Evolutionary conservation across 192 early-diverging fungal species (phyloP).

Genomic region (Entophlyctis luteolus): DNA sequence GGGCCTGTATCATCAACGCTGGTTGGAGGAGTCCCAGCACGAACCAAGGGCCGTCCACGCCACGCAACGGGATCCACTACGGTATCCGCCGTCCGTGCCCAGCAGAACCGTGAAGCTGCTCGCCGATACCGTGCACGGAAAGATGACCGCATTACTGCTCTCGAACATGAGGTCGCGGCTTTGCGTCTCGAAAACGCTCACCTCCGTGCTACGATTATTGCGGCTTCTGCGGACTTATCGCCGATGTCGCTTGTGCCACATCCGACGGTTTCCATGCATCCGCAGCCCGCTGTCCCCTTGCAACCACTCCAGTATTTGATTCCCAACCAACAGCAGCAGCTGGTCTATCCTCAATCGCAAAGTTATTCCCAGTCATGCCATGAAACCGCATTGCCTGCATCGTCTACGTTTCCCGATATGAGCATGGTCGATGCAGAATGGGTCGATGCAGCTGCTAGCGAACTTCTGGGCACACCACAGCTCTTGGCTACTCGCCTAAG

Average conservation of each 20-base stretch:
- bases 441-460: background rate
- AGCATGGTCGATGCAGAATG: no score
- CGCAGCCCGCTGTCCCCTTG: no score
- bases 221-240: background rate
- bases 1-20: no score
- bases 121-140: background rate
- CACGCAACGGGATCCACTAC: no score
- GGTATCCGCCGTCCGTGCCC: no score
- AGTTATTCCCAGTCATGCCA: background rate
- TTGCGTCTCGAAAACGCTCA: background rate
- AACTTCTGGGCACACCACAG: background rate
- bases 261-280: no score
- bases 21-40: no score
- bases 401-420: background rate
- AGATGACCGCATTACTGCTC: constrained; percentile 7
- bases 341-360: background rate
- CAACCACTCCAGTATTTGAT: background rate
- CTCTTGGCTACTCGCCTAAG: background rate
- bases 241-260: background rate
- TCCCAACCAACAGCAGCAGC: background rate
- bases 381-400: background rate
- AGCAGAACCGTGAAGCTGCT: background rate
- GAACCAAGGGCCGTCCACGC: no score
- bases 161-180: background rate
- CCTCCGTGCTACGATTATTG: background rate